phyloP scores from a whole-genome alignment of 2,329 filamentous ascomycete genomes.

The Sporothrix dimorphospora region DNA sequence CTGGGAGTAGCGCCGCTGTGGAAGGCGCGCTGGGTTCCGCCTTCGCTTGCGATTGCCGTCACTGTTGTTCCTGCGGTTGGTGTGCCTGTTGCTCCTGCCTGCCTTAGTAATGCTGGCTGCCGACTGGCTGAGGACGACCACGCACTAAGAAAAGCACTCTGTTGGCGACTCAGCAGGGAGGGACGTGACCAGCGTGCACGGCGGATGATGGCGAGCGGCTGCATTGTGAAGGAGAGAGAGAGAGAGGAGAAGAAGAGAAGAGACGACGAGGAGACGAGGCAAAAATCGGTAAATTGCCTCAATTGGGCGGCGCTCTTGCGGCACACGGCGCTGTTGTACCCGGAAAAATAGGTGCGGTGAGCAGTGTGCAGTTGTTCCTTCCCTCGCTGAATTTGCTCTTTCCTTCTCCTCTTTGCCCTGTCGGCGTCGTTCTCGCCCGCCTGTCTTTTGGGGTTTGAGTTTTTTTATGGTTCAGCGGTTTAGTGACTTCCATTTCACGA shows the following conservation, averaged over 20 bases:
- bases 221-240: slow-evolving; percentile 25
- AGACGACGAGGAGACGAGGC: slow-evolving; percentile 3
- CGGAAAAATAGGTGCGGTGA: slow-evolving; percentile 19
- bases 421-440: neutral
- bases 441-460: neutral
- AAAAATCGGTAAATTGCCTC: slow-evolving; percentile 13
- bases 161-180: slow-evolving; percentile 15
- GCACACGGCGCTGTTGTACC: neutral
- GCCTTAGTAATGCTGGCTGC: slow-evolving; percentile 32
- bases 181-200: slow-evolving; percentile 9
- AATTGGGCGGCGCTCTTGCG: neutral
- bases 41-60: slow-evolving; percentile 1
- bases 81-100: neutral
- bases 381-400: slow-evolving; percentile 6
- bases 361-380: slow-evolving; percentile 8
- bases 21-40: slow-evolving; percentile 4
- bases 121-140: slow-evolving; percentile 24
- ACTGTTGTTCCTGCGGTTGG: neutral
- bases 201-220: slow-evolving; percentile 16
- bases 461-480: neutral
- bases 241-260: neutral
- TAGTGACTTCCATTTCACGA: slow-evolving; percentile 6
- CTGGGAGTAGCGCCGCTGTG: slow-evolving; percentile 16
- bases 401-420: slow-evolving; percentile 6
- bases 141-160: slow-evolving; percentile 26